Percentiles rank a stretch among this genome's conserved stretches.
Conservation (phyloP, 2,329 filamentous ascomycete species). For the Diaporthe citri region DNA sequence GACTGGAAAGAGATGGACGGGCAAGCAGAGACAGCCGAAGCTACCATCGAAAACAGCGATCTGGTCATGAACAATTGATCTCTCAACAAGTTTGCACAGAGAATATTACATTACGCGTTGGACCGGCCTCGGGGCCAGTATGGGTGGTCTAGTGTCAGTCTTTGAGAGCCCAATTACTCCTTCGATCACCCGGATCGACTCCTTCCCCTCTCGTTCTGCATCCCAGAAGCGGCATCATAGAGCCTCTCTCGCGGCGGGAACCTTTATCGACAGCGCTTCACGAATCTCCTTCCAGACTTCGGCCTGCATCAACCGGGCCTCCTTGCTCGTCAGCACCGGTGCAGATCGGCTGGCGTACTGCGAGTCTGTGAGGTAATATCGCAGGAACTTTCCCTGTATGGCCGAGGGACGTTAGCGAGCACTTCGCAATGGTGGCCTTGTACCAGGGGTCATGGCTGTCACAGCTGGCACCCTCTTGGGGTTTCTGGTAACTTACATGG, state of each 20-base stretch:
- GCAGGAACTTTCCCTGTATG: constrained; percentile 37
- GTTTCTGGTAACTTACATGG: neutral
- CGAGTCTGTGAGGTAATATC: constrained; percentile 29
- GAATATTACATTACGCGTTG: neutral
- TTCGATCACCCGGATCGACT: neutral
- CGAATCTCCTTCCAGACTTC: constrained; percentile 37
- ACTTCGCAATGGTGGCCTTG: neutral
- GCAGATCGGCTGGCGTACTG: constrained; percentile 34
- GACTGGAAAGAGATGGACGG: neutral
- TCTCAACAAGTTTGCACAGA: neutral
- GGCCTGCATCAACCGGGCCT: constrained; percentile 24
- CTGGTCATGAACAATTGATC: neutral
- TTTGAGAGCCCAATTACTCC: neutral
- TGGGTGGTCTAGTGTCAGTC: neutral
- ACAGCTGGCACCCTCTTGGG: neutral
- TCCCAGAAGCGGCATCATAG: neutral
- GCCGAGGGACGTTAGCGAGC: neutral
- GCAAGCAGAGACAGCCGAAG: neutral
- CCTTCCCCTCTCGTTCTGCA: neutral
- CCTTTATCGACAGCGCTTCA: constrained; percentile 3
- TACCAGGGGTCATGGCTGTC: too few relatives aligned
- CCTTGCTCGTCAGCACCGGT: constrained; percentile 17
- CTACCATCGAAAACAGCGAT: neutral
- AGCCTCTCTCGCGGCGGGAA: neutral
- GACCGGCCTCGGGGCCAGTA: neutral